phyloP scores from a whole-genome alignment of 2,329 filamentous ascomycete species.

The Cercospora sp. region DNA sequence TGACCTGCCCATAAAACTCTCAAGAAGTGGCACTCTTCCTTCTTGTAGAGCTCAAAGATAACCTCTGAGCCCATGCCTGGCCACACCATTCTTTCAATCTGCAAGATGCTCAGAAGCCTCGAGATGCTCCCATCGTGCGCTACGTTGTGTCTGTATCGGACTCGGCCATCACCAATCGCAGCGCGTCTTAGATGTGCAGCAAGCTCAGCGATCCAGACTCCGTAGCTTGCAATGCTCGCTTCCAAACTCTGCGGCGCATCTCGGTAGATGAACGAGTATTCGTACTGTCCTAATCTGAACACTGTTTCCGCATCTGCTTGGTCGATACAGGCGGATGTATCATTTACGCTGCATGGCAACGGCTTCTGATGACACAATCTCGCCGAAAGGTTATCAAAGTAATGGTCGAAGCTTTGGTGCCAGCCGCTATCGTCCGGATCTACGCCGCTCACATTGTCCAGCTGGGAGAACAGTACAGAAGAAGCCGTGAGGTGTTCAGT shows the following conservation, averaged over 20 bases:
- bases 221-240: slow-evolving; percentile 62
- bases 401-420: slow-evolving; percentile 74
- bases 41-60: slow-evolving; percentile 70
- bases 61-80: slow-evolving; percentile 80
- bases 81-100: slow-evolving; percentile 77
- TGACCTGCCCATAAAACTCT: slow-evolving; percentile 71
- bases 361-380: slow-evolving; percentile 74
- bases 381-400: slow-evolving; percentile 80
- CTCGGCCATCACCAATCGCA: slow-evolving; percentile 37
- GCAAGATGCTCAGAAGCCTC: slow-evolving; percentile 66
- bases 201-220: slow-evolving; percentile 74
- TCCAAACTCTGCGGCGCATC: slow-evolving; percentile 62
- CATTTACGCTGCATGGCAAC: slow-evolving; percentile 64
- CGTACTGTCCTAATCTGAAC: slow-evolving; percentile 75
- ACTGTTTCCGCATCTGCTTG: slow-evolving; percentile 65
- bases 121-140: slow-evolving; percentile 77
- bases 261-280: slow-evolving; percentile 77
- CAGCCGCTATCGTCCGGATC: slow-evolving; percentile 58
- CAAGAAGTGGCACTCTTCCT: slow-evolving; percentile 52
- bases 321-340: slow-evolving; percentile 59
- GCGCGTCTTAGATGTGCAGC: slow-evolving; percentile 60
- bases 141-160: slow-evolving; percentile 71
- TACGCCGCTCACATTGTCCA: slow-evolving; percentile 71
- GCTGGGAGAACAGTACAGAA: slow-evolving; percentile 54
- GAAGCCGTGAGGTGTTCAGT: slow-evolving; percentile 62